A percentile compares a stretch with the other conserved stretches of the same genome.
phyloP scores from a whole-genome alignment of 1,284 basidiomycete species.

The Hemileia vastatrix region DNA sequence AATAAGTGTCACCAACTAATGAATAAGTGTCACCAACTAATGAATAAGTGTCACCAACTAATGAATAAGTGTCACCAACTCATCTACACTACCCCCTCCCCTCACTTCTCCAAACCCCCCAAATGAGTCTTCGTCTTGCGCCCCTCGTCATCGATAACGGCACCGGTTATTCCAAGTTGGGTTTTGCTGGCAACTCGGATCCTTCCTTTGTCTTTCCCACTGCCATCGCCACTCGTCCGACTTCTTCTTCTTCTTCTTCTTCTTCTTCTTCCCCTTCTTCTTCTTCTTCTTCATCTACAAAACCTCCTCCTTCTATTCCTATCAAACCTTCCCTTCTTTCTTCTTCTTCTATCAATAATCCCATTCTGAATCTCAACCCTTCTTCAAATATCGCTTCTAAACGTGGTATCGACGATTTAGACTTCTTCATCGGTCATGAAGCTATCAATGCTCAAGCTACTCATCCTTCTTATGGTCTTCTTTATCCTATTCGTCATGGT shows the following conservation, averaged over 20 bases:
- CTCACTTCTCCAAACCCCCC: too few species aligned
- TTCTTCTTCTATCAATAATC: too few species aligned
- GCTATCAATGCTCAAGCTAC: conserved; percentile 83
- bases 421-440: conserved; percentile 99
- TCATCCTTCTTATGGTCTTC: conserved; percentile 62
- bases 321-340: conserved; percentile 57
- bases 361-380: conserved; percentile 24
- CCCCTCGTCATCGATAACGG: conserved; percentile 97
- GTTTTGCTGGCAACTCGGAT: conserved; percentile 97
- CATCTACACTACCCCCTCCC: too few species aligned
- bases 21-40: too few species aligned
- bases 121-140: conserved; percentile 56
- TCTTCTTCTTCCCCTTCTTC: conserved; percentile 25
- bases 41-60: too few species aligned
- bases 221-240: conserved; percentile 42
- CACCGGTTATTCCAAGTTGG: conserved; percentile 94
- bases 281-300: conserved; percentile 1
- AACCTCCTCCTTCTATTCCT: conserved; percentile 63
- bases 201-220: conserved; percentile 63
- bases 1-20: too few species aligned
- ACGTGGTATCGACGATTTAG: conserved; percentile 95
- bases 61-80: too few species aligned
- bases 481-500: conserved; percentile 95
- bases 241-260: conserved; percentile 27
- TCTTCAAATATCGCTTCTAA: conserved; percentile 80